A percentile compares a stretch with the other conserved stretches of the same genome.
phyloP scores from a whole-genome alignment of 306 rosid species.

The Malus domestica region DNA sequence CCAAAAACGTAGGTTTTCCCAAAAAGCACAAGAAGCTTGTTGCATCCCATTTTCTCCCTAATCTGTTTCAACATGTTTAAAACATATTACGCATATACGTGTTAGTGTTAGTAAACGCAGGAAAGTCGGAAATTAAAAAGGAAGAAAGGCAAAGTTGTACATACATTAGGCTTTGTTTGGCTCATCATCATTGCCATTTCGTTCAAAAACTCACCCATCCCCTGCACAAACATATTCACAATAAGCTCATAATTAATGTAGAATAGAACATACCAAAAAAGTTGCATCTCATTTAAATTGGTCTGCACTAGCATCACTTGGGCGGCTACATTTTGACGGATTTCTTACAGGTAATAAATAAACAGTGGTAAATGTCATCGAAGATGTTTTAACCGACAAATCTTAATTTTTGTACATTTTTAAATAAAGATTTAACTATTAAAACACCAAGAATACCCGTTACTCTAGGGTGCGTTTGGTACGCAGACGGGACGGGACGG shows the following conservation, averaged over 20 bases:
- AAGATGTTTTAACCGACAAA: no score
- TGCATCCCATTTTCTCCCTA: not conserved
- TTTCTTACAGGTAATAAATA: not conserved
- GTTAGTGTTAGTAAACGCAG: not conserved
- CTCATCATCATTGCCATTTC: slow-evolving; percentile 93
- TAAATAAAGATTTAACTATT: no score
- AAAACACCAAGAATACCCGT: no score
- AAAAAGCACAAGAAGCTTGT: not conserved
- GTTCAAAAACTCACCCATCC: slow-evolving; percentile 79
- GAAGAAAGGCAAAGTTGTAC: not conserved
- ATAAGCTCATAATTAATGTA: not conserved
- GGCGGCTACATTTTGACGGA: not conserved
- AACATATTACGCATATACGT: not conserved
- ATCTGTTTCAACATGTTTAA: not conserved
- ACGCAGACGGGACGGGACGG: no score
- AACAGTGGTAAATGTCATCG: not conserved
- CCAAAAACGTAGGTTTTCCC: slow-evolving; percentile 1
- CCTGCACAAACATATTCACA: slow-evolving; percentile 46
- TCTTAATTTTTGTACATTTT: no score
- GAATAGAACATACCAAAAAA: not conserved
- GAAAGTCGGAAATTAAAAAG: not conserved
- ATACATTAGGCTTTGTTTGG: slow-evolving; percentile 65
- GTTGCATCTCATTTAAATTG: no score
- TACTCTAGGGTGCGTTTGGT: no score
- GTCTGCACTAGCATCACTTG: not conserved